These are phyloP conservation scores for Apiotrichum gamsii DNA, from an alignment of 1,284 basidiomycete genomes.

Conservation along the genomic window DNA sequence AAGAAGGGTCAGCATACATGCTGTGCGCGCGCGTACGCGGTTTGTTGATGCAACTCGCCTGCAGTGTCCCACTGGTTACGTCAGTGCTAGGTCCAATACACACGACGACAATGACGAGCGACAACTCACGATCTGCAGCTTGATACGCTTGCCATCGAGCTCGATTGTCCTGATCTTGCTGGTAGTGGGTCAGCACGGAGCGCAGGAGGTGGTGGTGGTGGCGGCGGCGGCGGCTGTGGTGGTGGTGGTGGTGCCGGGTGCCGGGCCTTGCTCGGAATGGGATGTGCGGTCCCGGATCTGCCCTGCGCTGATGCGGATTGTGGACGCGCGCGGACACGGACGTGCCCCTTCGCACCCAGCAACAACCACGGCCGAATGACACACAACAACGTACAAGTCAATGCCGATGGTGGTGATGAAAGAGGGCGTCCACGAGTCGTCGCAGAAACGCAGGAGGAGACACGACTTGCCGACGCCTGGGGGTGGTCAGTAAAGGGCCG, in stretches of 20 bases:
- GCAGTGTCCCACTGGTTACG: constrained; percentile 91
- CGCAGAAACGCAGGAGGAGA: constrained; percentile 95
- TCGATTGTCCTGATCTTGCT: constrained; percentile 89
- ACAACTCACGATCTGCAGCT: constrained; percentile 96
- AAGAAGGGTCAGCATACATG: too few species aligned
- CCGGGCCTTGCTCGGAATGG: too few species aligned
- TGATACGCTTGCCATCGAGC: constrained; percentile 98
- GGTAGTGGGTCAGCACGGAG: constrained; percentile 4
- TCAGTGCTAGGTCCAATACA: neutral
- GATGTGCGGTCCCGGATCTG: too few species aligned
- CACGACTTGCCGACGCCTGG: constrained; percentile 97
- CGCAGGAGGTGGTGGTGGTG: too few species aligned
- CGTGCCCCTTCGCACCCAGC: too few species aligned
- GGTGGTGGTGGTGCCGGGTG: too few species aligned
- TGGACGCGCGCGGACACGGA: too few species aligned
- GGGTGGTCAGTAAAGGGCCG: neutral
- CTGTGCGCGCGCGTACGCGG: neutral
- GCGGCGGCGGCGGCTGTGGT: too few species aligned
- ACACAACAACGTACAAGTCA: constrained; percentile 41
- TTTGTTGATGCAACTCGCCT: too few species aligned
- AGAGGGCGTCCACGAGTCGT: constrained; percentile 98
- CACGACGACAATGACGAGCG: too few species aligned
- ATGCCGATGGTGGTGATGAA: constrained; percentile 96
- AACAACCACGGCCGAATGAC: too few species aligned
- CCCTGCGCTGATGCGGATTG: too few species aligned